Evolutionary conservation across 805 yeast genomes (phyloP), one percentile per base, ranked within the genome.

Genomic region (Pichia paraexigua): DNA sequence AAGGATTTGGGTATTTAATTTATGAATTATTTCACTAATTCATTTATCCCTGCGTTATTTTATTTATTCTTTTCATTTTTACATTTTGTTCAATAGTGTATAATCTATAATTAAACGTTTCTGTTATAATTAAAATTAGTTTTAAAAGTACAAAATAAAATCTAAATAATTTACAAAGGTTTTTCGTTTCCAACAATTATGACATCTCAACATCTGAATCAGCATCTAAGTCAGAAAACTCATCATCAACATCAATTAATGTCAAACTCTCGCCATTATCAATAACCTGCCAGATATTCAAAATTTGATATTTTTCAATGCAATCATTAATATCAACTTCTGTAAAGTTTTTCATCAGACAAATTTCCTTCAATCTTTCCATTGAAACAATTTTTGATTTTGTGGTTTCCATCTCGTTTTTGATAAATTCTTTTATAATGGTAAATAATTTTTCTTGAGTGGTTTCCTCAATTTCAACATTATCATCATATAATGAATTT

Each of bases 281-380:
- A 28, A 83, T 75, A 44, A 77, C 71, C 62, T 85, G 85, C 91
- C 95, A 87, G 32, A 91, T 79, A 43, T 82, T 82, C 53, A 87
- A 73, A 32, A 75, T 75, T 37, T 79, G 76, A 66, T 92, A 92
- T 64, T 87, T 91, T 43, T 74, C 73, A 44, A 92, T 73, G 74
- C 95, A 87, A 52, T 79, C 84, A 50, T 76, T 79, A 57, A 92
- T 78, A 64, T 89, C 89, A 56, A 82, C 78, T 60, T 83, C 83
- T 0, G 96, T 89, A 69, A 79, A 92, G 5, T 97, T 97, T 69
- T 85, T 84, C 37, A 87, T 85, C 41, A 88, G 71, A 32, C 85
- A 81, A 5, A 86, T 74, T 55, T 81, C 81, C 56, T 78, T 77
- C 54, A 91, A 73, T 13, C 67, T 74, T 46, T 65, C 71, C 76